These are phyloP conservation scores for Ogataea hybrid DNA, from an alignment of 1,139 yeast genomes.

Conservation along the genomic window DNA sequence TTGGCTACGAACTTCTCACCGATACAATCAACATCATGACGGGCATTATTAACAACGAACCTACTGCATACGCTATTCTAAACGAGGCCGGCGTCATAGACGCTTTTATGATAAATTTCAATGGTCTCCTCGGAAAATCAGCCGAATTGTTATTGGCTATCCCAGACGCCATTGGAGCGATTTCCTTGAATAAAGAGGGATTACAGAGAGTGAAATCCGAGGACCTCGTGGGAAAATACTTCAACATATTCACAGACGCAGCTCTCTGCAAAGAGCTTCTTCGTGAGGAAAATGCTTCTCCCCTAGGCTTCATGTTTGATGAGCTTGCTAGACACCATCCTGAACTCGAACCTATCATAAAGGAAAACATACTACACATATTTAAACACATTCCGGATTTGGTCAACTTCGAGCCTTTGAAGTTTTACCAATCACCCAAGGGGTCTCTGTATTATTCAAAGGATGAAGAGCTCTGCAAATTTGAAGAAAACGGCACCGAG, in stretches of 20 bases:
- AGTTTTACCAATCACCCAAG: constrained; percentile 42
- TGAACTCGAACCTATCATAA: constrained; percentile 58
- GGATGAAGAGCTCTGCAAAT: constrained; percentile 38
- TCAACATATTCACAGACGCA: constrained; percentile 48
- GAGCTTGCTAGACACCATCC: constrained; percentile 86
- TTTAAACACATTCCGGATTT: constrained; percentile 45
- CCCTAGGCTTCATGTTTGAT: constrained; percentile 69
- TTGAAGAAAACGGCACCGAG: constrained; percentile 36
- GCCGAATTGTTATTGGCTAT: constrained; percentile 59
- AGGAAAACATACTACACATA: constrained; percentile 47
- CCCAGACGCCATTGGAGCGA: constrained; percentile 80
- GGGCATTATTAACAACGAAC: constrained; percentile 82
- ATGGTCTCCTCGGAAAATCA: constrained; percentile 51
- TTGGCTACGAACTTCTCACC: constrained; percentile 71
- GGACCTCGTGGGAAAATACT: constrained; percentile 47
- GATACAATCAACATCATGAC: constrained; percentile 66
- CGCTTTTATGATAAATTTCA: constrained; percentile 56
- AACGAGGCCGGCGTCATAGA: constrained; percentile 78
- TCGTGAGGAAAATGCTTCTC: constrained; percentile 42
- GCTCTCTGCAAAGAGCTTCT: constrained; percentile 49
- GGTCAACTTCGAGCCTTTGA: constrained; percentile 39
- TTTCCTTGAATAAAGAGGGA: constrained; percentile 80
- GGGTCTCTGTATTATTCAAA: constrained; percentile 43
- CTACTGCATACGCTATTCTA: constrained; percentile 81
- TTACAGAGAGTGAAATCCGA: constrained; percentile 51